These are phyloP conservation scores for Acanthamoeba royreba DNA, from an alignment of 208 protist genomes.

Conservation along the genomic window DNA sequence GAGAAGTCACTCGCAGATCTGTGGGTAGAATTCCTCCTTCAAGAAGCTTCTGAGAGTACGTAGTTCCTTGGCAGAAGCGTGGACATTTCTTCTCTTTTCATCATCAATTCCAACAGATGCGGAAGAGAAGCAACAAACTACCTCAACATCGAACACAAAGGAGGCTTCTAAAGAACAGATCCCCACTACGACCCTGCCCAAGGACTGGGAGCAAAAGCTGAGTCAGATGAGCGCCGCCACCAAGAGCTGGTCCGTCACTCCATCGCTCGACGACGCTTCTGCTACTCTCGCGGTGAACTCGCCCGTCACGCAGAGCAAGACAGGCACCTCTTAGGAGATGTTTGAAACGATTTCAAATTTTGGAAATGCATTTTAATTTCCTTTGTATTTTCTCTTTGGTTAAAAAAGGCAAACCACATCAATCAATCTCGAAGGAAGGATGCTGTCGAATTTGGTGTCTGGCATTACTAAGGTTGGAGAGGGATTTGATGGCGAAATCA, in stretches of 20 bases:
- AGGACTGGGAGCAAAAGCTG: background rate
- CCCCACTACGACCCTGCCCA: background rate
- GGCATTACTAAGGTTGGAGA: background rate
- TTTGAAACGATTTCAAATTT: too few relatives aligned
- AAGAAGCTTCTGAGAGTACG: background rate
- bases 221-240: background rate
- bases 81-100: background rate
- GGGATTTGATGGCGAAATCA: conserved; percentile 1
- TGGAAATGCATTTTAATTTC: too few relatives aligned
- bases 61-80: too few relatives aligned
- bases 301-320: too few relatives aligned
- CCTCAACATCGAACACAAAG: background rate
- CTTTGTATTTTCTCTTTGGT: background rate
- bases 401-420: too few relatives aligned
- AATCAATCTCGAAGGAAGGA: background rate
- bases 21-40: background rate
- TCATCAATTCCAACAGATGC: background rate
- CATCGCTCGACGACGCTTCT: too few relatives aligned
- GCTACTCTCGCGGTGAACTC: too few relatives aligned
- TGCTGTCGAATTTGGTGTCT: background rate
- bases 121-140: background rate
- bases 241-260: background rate
- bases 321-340: too few relatives aligned
- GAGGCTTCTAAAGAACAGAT: background rate
- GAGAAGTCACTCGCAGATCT: background rate